These are phyloP conservation scores for Starmerella roubikii DNA, from an alignment of 805 yeast genomes.

Conservation along the genomic window DNA sequence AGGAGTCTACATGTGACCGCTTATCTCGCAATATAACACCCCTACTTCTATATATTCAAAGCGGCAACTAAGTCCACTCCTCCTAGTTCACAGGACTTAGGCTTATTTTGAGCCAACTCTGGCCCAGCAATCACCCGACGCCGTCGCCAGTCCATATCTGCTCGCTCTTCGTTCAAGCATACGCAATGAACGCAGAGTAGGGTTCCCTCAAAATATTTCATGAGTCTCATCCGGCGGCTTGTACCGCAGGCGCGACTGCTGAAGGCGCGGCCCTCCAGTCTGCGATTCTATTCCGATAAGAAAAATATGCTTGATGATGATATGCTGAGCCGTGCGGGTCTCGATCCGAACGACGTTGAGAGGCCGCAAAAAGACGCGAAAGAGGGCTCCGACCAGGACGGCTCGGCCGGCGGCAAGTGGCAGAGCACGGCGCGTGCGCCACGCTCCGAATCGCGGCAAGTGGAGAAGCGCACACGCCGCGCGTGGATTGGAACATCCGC, in stretches of 20 bases:
- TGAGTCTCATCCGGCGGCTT: background rate
- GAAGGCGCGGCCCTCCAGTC: background rate
- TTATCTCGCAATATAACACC: too few relatives aligned
- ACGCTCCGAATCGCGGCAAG: slow-evolving; percentile 26
- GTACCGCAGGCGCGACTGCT: background rate
- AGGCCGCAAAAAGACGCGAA: slow-evolving; percentile 10
- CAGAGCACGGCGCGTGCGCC: slow-evolving; percentile 36
- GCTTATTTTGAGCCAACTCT: too few relatives aligned
- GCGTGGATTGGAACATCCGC: slow-evolving; percentile 30
- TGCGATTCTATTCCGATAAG: slow-evolving; percentile 4
- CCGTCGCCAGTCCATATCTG: too few relatives aligned
- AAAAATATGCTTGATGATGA: slow-evolving; percentile 56
- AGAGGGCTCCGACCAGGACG: slow-evolving; percentile 11
- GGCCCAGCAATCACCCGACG: too few relatives aligned
- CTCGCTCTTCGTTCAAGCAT: too few relatives aligned
- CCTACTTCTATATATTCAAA: too few relatives aligned
- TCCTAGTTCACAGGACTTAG: too few relatives aligned
- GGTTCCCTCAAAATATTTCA: too few relatives aligned
- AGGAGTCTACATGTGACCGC: too few relatives aligned
- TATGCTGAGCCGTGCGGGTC: slow-evolving; percentile 69
- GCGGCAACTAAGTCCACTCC: too few relatives aligned
- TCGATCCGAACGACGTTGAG: slow-evolving; percentile 38
- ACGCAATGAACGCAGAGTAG: too few relatives aligned
- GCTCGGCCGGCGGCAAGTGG: slow-evolving; percentile 30
- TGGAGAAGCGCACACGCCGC: slow-evolving; percentile 58